Percentiles rank a stretch among this genome's conserved stretches.
These are phyloP conservation scores for Hyphopichia buzzinii DNA, from an alignment of 1,139 yeast genomes.

Conservation along the genomic window DNA sequence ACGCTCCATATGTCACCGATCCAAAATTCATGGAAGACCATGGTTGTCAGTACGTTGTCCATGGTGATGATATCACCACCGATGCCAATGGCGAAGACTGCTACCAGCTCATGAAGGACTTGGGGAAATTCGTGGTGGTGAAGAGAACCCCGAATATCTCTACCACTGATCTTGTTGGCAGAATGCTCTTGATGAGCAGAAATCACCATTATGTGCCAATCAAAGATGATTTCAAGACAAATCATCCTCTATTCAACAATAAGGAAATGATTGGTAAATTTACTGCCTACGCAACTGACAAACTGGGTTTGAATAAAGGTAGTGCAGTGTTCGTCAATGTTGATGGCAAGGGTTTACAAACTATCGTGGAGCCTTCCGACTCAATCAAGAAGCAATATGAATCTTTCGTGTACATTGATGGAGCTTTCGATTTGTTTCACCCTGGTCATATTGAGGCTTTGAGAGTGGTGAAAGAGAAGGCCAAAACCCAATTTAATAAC, in stretches of 20 bases:
- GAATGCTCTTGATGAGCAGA: constrained; percentile 68
- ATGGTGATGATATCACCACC: constrained; percentile 96
- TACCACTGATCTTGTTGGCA: constrained; percentile 92
- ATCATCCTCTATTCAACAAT: constrained; percentile 33
- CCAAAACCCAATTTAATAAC: constrained; percentile 25
- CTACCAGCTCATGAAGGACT: constrained; percentile 76
- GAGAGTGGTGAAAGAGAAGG: constrained; percentile 42
- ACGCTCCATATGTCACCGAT: constrained; percentile 95
- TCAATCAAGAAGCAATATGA: constrained; percentile 20
- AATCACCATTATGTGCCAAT: constrained; percentile 53
- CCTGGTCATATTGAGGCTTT: constrained; percentile 87
- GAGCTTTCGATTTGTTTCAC: constrained; percentile 89
- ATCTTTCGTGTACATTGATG: constrained; percentile 62
- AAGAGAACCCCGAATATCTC: constrained; percentile 92
- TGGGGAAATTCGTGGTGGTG: constrained; percentile 85
- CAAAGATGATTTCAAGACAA: constrained; percentile 17
- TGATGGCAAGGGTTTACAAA: constrained; percentile 21
- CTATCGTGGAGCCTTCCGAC: constrained; percentile 35
- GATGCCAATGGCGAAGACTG: constrained; percentile 95
- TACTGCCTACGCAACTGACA: constrained; percentile 60
- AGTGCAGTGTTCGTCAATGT: constrained; percentile 57
- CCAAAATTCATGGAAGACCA: constrained; percentile 73
- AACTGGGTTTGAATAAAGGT: constrained; percentile 59
- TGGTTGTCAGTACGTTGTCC: constrained; percentile 86
- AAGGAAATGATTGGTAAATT: constrained; percentile 37